Conservation (phyloP, 2,329 filamentous ascomycete genomes). For the Phyllosticta citriasiana region DNA sequence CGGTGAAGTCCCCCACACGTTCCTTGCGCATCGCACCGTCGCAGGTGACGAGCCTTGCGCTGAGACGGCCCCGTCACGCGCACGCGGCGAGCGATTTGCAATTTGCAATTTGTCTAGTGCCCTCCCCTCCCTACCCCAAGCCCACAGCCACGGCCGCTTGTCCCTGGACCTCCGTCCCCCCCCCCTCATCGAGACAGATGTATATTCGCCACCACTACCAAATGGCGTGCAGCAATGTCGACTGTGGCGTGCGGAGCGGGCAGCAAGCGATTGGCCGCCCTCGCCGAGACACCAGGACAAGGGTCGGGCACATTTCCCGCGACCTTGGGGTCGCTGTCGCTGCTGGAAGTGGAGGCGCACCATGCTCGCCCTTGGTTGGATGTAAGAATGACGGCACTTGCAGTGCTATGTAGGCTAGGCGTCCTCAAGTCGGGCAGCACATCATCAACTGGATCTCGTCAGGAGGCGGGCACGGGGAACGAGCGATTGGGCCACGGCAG, state of each 20-base stretch:
- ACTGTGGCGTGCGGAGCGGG: not conserved
- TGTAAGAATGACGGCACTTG: not conserved
- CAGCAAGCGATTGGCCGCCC: not conserved
- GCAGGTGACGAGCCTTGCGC: not conserved
- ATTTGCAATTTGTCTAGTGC: not conserved
- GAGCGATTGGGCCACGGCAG: not conserved
- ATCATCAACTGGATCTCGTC: not conserved
- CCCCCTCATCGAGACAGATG: not conserved
- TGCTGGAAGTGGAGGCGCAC: too few relatives aligned
- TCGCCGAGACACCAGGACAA: not conserved
- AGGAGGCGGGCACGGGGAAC: not conserved
- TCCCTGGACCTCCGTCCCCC: not conserved
- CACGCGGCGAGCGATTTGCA: not conserved
- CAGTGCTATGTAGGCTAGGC: too few relatives aligned
- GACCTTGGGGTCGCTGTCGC: not conserved
- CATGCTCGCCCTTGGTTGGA: not conserved
- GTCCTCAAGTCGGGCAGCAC: not conserved
- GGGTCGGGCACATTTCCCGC: not conserved
- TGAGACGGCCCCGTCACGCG: not conserved
- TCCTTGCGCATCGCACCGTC: not conserved
- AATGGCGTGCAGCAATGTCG: not conserved
- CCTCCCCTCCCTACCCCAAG: not conserved
- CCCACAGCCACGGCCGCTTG: not conserved
- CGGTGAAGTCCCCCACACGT: not conserved
- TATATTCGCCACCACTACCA: not conserved